phyloP scores from a whole-genome alignment of 169 alveolate genomes.

The Theileria equi region DNA sequence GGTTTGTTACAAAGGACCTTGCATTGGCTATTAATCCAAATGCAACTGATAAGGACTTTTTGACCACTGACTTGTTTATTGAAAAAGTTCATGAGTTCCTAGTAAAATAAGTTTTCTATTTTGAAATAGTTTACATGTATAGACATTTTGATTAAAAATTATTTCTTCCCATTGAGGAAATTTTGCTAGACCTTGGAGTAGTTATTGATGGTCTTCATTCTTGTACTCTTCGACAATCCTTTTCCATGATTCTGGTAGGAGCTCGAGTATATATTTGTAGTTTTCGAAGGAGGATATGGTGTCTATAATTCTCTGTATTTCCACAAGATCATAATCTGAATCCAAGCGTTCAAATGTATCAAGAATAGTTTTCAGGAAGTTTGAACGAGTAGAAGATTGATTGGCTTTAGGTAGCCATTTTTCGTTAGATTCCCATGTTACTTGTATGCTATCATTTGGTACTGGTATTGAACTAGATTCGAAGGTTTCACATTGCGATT shows the following conservation, averaged over 20 bases:
- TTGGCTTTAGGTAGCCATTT: neutral
- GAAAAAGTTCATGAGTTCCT: conserved; percentile 59
- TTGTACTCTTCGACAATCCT: conserved; percentile 10
- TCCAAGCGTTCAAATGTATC: conserved; percentile 35
- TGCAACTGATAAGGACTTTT: conserved; percentile 19
- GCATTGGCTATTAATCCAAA: conserved; percentile 74
- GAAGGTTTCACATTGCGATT: conserved; percentile 9
- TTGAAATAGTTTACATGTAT: neutral
- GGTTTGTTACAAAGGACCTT: conserved; percentile 91
- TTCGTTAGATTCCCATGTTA: conserved; percentile 18
- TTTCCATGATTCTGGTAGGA: conserved; percentile 51
- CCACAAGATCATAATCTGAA: conserved; percentile 48
- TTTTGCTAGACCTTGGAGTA: neutral
- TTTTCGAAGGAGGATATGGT: conserved; percentile 17
- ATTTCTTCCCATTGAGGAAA: neutral
- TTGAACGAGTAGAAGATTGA: conserved; percentile 5
- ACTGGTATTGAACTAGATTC: neutral
- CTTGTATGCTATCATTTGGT: conserved; percentile 5
- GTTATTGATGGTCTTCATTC: neutral
- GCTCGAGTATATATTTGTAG: conserved; percentile 20
- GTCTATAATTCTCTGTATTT: conserved; percentile 42
- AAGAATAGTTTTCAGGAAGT: conserved; percentile 23
- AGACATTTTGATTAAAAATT: neutral
- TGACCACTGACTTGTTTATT: conserved; percentile 57
- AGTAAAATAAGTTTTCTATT: neutral